These are phyloP conservation scores for Auriculariales sp. DNA, from an alignment of 768 basidiomycete genomes.

Conservation along the genomic window DNA sequence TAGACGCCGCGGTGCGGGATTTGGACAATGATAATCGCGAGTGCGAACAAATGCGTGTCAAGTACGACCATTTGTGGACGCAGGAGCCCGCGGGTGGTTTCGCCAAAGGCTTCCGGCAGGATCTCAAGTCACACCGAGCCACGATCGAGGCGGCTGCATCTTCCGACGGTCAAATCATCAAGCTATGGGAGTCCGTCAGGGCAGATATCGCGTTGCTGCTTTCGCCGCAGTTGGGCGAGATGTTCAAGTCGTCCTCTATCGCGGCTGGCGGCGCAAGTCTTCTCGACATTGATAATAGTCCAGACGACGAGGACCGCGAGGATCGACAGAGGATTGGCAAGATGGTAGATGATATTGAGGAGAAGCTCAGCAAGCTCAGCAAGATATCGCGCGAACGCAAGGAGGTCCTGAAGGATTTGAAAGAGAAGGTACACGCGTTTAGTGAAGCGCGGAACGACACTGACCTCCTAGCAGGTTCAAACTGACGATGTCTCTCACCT, in stretches of 20 bases:
- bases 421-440: conserved; percentile 61
- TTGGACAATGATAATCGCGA: conserved; percentile 74
- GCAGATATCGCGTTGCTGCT: conserved; percentile 50
- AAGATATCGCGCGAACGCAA: conserved; percentile 76
- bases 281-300: conserved; percentile 60
- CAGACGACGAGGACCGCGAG: conserved; percentile 43
- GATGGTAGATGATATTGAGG: conserved; percentile 62
- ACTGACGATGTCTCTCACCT: conserved; percentile 92
- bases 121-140: conserved; percentile 59
- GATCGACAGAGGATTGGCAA: conserved; percentile 54
- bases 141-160: conserved; percentile 62
- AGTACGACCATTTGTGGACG: conserved; percentile 76
- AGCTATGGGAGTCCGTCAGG: conserved; percentile 57
- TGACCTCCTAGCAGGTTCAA: conserved; percentile 54
- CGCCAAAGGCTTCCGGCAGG: conserved; percentile 57
- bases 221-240: conserved; percentile 42
- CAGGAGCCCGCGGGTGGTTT: conserved; percentile 69
- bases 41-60: conserved; percentile 78
- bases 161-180: conserved; percentile 63
- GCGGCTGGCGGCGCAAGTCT: conserved; percentile 26
- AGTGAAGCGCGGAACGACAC: neutral
- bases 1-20: conserved; percentile 48
- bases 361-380: conserved; percentile 58
- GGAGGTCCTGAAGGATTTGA: conserved; percentile 83
- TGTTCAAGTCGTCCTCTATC: conserved; percentile 28